Evolutionary conservation across 108 stramenopile genomes (phyloP), one percentile per base, ranked within the genome.

Genomic region (Nitzschia putrida): DNA sequence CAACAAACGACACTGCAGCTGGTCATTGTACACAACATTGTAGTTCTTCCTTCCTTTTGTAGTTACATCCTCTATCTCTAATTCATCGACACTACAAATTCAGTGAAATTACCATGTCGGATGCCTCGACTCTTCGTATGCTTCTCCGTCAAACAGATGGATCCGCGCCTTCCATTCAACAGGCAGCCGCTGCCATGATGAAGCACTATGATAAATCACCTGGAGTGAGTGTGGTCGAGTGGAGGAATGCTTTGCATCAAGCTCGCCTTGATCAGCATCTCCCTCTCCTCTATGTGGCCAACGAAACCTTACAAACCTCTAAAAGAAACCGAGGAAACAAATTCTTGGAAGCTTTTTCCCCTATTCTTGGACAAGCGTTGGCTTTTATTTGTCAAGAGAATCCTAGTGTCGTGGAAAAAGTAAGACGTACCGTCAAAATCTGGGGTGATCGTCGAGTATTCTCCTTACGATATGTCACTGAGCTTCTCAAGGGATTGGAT

Each of bases 251-350:
- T 10, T 64, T 93, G 25, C 82, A 84, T 53, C 80, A 81, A 18
- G 76, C 80, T 12, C 68, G 69, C 6, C 44, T 50, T 8, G 74
- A 82, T 50, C 88, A 88, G 38, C 64, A 77, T 50, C 60, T 94
- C 25, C 90, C 93, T 14, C 73, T 94, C 11, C 69, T 94, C 25
- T 94, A 94, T 73, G 90, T 94, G 22, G 90, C 90, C 59, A 94
- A 94, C 68, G 93, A 94, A 74, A 87, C 88, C 8, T 45, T 94
- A 47, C 93, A 94, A 65, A 91, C 81, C 24, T 81, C 80, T 39
- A 91, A 91, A 74, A 68, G 90, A n/a, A 91, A 94, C 79, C 80
- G 88, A n/a, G 89, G 93, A 11, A 87, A 73, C 67, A 87, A 85
- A 53, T 94, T 91, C 61, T 51, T 94, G 58, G 93, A 91, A 71